Percentiles rank a stretch among this genome's conserved stretches.
phyloP scores from a whole-genome alignment of 345 rosid genomes.

The Bruguiera parviflora region DNA sequence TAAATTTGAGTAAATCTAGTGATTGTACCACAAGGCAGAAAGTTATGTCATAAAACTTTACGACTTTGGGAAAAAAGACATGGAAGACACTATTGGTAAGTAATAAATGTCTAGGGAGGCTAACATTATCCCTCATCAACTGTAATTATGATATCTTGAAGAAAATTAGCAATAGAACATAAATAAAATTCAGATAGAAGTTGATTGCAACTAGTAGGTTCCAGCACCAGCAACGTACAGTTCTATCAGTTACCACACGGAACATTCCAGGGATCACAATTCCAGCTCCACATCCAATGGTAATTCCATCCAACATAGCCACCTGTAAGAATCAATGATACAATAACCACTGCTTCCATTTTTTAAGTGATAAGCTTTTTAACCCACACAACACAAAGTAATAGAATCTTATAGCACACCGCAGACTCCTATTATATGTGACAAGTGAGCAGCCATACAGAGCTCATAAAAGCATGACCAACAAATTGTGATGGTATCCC shows the following conservation, averaged over 20 bases:
- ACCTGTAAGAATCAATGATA: conserved; percentile 43
- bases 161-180: neutral
- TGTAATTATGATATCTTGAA: no score
- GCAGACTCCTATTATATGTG: no score
- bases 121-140: no score
- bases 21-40: neutral
- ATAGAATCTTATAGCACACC: neutral
- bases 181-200: neutral
- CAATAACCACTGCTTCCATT: neutral
- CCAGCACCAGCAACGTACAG: conserved; percentile 48
- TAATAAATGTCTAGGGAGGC: no score
- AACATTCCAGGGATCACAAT: conserved; percentile 79
- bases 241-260: conserved; percentile 67
- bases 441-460: no score
- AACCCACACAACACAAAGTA: neutral
- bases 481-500: no score
- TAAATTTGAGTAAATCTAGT: no score
- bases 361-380: neutral
- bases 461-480: no score
- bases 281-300: conserved; percentile 81
- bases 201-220: neutral
- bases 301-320: conserved; percentile 70
- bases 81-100: no score
- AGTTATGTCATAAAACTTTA: neutral
- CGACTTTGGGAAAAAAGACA: neutral